Percentiles rank a stretch among this genome's conserved stretches.
Evolutionary conservation across 2,329 filamentous ascomycete species (phyloP).

Genomic region (Penicillium sumatraense): DNA sequence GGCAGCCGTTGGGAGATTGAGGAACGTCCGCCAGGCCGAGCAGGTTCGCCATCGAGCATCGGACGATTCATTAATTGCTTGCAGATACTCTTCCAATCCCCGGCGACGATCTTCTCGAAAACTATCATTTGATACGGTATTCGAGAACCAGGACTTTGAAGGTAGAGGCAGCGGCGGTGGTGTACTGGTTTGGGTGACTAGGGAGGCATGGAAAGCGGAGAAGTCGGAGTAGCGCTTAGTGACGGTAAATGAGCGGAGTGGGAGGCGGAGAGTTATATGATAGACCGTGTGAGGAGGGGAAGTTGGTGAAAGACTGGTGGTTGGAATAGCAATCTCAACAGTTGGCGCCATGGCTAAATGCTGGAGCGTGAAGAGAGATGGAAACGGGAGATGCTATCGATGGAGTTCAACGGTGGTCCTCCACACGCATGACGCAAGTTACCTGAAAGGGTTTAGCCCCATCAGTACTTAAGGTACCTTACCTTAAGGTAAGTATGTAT

Average conservation of each 20-base stretch:
- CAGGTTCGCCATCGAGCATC: constrained; percentile 64
- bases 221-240: constrained; percentile 71
- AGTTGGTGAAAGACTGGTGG: constrained; percentile 50
- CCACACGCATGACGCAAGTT: constrained; percentile 21
- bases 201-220: constrained; percentile 56
- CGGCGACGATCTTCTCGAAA: constrained; percentile 62
- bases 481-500: too few relatives aligned
- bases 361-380: background rate
- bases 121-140: constrained; percentile 59
- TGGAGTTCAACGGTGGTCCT: background rate
- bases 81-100: constrained; percentile 63
- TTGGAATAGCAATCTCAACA: constrained; percentile 55
- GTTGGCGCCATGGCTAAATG: constrained; percentile 43
- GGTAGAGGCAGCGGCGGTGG: constrained; percentile 61
- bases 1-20: constrained; percentile 57
- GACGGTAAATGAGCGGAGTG: constrained; percentile 62
- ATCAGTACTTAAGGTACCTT: background rate
- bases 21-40: constrained; percentile 61
- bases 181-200: constrained; percentile 55
- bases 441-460: constrained; percentile 15
- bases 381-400: background rate
- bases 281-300: constrained; percentile 64
- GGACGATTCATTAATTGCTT: constrained; percentile 59
- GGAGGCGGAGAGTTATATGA: constrained; percentile 64
- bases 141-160: constrained; percentile 64